Conservation (phyloP, 805 yeast genomes). For the Zygosaccharomyces bailii region DNA sequence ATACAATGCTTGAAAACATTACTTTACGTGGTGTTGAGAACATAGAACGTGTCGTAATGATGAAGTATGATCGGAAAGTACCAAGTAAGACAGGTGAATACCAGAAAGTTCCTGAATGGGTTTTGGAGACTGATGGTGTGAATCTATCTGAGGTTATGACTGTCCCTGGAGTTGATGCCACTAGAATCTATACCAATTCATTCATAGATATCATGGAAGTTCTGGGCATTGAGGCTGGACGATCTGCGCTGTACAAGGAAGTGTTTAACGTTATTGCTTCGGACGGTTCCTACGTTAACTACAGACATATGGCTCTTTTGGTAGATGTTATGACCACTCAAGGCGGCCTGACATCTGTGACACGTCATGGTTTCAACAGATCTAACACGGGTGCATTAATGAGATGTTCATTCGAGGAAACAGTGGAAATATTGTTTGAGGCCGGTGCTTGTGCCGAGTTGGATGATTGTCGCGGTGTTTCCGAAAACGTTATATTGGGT, state of each 20-base stretch:
- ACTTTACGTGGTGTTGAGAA: constrained; percentile 95
- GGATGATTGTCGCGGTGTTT: constrained; percentile 98
- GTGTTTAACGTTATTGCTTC: constrained; percentile 96
- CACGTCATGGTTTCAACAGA: constrained; percentile 99
- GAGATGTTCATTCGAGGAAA: constrained; percentile 99
- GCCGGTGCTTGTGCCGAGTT: constrained; percentile 98
- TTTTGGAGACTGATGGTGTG: constrained; percentile 97
- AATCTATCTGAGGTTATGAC: constrained; percentile 92
- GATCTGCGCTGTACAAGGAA: constrained; percentile 90
- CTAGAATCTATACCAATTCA: constrained; percentile 90
- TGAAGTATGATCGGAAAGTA: constrained; percentile 70
- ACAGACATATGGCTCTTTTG: constrained; percentile 95
- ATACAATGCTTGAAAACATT: constrained; percentile 92
- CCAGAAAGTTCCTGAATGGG: constrained; percentile 93
- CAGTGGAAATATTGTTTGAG: constrained; percentile 94
- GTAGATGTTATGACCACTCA: constrained; percentile 98
- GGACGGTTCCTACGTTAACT: constrained; percentile 98
- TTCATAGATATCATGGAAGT: constrained; percentile 94
- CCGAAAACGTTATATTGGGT: constrained; percentile 95
- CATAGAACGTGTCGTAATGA: constrained; percentile 75
- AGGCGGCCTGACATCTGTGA: constrained; percentile 97
- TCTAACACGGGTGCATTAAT: constrained; percentile 98
- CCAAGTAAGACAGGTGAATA: constrained; percentile 84
- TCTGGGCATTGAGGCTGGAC: constrained; percentile 96
- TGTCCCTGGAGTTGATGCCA: constrained; percentile 89